Evolutionary conservation across 306 rosid genomes (phyloP), one percentile per base, ranked within the genome.

Genomic region (Prunus salicina): DNA sequence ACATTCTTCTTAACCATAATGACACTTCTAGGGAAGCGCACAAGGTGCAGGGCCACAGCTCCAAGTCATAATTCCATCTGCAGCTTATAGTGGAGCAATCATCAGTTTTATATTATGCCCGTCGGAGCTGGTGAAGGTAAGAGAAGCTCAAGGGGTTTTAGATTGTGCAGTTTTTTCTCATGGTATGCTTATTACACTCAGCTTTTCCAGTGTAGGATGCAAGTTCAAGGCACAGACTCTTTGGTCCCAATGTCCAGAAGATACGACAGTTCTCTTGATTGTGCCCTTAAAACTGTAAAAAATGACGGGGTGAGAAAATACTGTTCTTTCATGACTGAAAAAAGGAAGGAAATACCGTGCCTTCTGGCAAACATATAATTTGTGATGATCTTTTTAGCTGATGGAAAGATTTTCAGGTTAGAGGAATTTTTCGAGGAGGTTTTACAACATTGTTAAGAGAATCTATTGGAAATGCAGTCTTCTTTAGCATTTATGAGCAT

Each of bases 131-230:
- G 78, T 92, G 77, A 95, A 95, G 97, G 97, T 95, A 88, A 72
- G 74, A 27, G 67, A 78, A 86, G 10, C 72, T 34, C 30, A 56
- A 64, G 20, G 58, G 67, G 45, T 72, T 87, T 52, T 45, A 49
- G 67, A 18, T 34, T 67, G 79, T 52, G 27, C 24, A 4, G 11
- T 60, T 41, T 68, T 25, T 87, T 73, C 80, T 57, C 60, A 47
- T 53, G 3, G 46, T 62, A 28, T 71, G 76, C 74, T 81, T 76
- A 56, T 70, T 71, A 76, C 86, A 76, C 76, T 73, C 71, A 73
- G 70, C 66, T 78, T 87, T 71, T 88, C 70, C 99, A 95, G 97
- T 92, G 99, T 92, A 92, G 97, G 93, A 90, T 95, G 97, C 97
- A 95, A 88, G 81, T 84, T 85, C 98, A 93, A 87, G 98, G 97